These are phyloP conservation scores for Podospora bellae-mahoneyi DNA, from an alignment of 495 filamentous ascomycete species.

Conservation along the genomic window DNA sequence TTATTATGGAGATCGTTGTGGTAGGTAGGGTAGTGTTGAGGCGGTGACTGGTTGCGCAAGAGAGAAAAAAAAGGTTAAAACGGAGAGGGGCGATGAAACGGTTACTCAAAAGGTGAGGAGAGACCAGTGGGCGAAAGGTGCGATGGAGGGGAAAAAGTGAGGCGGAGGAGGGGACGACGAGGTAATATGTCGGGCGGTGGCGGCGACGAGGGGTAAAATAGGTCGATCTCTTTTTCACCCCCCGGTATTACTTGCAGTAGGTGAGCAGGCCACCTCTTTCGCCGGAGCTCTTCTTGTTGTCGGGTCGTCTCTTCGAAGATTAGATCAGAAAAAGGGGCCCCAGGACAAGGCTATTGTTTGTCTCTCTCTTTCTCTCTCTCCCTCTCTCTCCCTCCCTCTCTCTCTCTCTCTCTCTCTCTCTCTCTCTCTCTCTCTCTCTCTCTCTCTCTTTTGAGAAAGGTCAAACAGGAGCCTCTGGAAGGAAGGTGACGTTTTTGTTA, in stretches of 20 bases:
- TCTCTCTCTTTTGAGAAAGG: too few species aligned
- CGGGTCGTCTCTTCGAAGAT: too few species aligned
- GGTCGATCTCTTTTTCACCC: neutral
- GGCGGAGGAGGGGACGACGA: neutral
- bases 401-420: too few species aligned
- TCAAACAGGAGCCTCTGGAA: too few species aligned
- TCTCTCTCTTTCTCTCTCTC: neutral
- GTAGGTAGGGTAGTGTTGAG: too few species aligned
- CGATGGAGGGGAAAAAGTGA: neutral
- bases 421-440: neutral
- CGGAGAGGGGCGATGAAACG: too few species aligned
- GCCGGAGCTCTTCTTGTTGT: too few species aligned
- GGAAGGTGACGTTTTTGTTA: too few species aligned
- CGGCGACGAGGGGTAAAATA: constrained; percentile 7
- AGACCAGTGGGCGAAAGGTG: neutral
- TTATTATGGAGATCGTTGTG: neutral
- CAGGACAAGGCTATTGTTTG: neutral
- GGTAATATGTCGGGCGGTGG: neutral
- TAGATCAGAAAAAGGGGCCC: neutral
- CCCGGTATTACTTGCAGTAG: neutral
- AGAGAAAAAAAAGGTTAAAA: too few species aligned
- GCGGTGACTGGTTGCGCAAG: too few species aligned
- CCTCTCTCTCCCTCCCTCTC: neutral
- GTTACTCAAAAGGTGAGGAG: too few species aligned
- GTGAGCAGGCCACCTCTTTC: neutral